Conservation (phyloP, 768 basidiomycete genomes). For the Termitomyces eurrhizus region DNA sequence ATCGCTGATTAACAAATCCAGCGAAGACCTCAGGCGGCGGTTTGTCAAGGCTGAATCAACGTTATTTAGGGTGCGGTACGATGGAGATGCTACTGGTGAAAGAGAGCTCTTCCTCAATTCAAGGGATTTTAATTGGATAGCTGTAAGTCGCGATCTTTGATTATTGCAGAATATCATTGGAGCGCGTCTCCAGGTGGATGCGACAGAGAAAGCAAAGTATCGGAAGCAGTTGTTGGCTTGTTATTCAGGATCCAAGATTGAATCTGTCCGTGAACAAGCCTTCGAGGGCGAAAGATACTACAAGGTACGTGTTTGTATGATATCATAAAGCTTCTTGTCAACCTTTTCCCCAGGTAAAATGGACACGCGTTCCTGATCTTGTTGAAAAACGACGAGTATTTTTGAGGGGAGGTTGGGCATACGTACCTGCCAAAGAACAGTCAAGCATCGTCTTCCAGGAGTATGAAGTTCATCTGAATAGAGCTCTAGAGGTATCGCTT, state of each 20-base stretch:
- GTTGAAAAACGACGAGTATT: constrained; percentile 80
- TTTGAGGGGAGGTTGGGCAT: constrained; percentile 81
- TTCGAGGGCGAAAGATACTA: constrained; percentile 61
- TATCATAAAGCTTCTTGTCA: not conserved
- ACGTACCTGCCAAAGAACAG: constrained; percentile 72
- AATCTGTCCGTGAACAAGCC: constrained; percentile 25
- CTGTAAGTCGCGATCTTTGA: constrained; percentile 34
- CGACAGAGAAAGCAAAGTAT: constrained; percentile 50
- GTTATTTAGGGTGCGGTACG: constrained; percentile 81
- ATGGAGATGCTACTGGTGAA: constrained; percentile 55
- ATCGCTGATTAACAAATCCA: constrained; percentile 24
- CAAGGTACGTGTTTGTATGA: constrained; percentile 49
- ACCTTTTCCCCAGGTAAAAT: constrained; percentile 64
- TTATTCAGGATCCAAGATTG: constrained; percentile 34
- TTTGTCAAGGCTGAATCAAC: constrained; percentile 89
- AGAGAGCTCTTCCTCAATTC: constrained; percentile 61
- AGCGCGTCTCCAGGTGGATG: constrained; percentile 38
- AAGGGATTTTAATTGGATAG: constrained; percentile 61
- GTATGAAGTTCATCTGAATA: constrained; percentile 69
- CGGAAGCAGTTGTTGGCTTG: constrained; percentile 45
- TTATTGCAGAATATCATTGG: not conserved
- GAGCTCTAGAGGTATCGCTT: constrained; percentile 65
- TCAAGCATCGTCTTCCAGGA: constrained; percentile 87
- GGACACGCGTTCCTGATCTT: constrained; percentile 93
- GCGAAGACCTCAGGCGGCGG: constrained; percentile 84